These are phyloP conservation scores for Backusella tarrabulga DNA, from an alignment of 192 early-diverging fungal species.

Conservation along the genomic window DNA sequence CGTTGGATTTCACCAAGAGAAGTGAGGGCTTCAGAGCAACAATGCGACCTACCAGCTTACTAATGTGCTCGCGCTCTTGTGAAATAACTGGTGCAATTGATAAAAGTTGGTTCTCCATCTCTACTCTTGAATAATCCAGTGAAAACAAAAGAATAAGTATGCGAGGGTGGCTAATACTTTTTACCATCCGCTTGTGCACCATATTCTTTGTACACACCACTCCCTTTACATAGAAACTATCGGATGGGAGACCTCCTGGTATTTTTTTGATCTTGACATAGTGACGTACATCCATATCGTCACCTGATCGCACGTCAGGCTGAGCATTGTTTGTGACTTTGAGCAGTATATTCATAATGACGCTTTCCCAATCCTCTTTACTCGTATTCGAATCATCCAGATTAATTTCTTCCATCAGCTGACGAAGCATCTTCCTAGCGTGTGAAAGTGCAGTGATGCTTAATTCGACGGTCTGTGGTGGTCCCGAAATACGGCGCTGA, in stretches of 20 bases:
- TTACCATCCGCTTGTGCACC: constrained; percentile 88
- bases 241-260: constrained; percentile 76
- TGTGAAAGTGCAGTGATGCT: constrained; percentile 68
- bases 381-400: constrained; percentile 37
- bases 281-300: constrained; percentile 84
- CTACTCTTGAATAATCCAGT: constrained; percentile 75
- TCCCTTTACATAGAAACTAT: constrained; percentile 85
- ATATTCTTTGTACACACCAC: constrained; percentile 94
- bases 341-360: constrained; percentile 68
- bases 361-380: constrained; percentile 61
- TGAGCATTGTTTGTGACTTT: constrained; percentile 59
- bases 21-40: constrained; percentile 73
- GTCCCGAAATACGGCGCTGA: constrained; percentile 32
- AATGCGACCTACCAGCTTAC: constrained; percentile 78
- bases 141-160: constrained; percentile 88
- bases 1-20: constrained; percentile 78
- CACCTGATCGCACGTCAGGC: constrained; percentile 70
- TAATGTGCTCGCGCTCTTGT: constrained; percentile 82
- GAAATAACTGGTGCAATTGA: constrained; percentile 78
- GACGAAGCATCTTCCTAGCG: constrained; percentile 63
- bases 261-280: constrained; percentile 97
- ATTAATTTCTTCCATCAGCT: constrained; percentile 67
- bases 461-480: constrained; percentile 46
- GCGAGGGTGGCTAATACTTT: constrained; percentile 61
- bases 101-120: constrained; percentile 71